Percentiles rank a stretch among this genome's conserved stretches.
Evolutionary conservation across 1,139 yeast genomes (phyloP).

Genomic region (Magnusiomyces sp.): DNA sequence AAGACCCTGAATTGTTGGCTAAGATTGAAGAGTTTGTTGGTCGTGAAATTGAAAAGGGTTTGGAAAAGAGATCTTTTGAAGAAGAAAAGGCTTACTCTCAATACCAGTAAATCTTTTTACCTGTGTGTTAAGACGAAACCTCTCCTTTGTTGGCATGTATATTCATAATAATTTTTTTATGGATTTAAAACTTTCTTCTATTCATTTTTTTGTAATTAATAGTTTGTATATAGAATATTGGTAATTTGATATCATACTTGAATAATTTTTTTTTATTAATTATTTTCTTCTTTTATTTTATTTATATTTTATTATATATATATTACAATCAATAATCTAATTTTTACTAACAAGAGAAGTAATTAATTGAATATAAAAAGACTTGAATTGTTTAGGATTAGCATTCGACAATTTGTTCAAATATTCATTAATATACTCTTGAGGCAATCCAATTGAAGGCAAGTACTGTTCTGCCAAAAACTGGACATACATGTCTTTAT

Average conservation of each 20-base stretch:
- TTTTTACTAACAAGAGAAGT: conserved; percentile 2
- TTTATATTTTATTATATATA: neutral
- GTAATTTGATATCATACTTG: neutral
- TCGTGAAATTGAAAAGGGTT: conserved; percentile 38
- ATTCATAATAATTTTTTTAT: no score
- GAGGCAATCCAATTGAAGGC: conserved; percentile 28
- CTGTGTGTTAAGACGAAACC: no score
- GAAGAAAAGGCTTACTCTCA: conserved; percentile 27
- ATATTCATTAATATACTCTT: conserved; percentile 23
- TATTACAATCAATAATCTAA: neutral
- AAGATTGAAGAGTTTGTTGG: conserved; percentile 70
- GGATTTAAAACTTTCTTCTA: no score
- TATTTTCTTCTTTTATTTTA: neutral
- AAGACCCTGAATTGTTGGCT: conserved; percentile 40
- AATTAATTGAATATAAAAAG: conserved; percentile 20
- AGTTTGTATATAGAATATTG: neutral
- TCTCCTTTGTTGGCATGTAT: no score
- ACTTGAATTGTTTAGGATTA: conserved; percentile 26
- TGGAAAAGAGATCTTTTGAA: conserved; percentile 23
- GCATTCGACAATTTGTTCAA: conserved; percentile 20
- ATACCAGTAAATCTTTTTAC: conserved; percentile 21
- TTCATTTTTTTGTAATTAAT: no score
- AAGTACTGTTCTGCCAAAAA: conserved; percentile 24
- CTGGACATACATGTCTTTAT: conserved; percentile 26
- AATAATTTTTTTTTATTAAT: neutral